Base-by-base conservation (phyloP, 2,329 filamentous ascomycete species). In the Colletotrichum sp. region DNA sequence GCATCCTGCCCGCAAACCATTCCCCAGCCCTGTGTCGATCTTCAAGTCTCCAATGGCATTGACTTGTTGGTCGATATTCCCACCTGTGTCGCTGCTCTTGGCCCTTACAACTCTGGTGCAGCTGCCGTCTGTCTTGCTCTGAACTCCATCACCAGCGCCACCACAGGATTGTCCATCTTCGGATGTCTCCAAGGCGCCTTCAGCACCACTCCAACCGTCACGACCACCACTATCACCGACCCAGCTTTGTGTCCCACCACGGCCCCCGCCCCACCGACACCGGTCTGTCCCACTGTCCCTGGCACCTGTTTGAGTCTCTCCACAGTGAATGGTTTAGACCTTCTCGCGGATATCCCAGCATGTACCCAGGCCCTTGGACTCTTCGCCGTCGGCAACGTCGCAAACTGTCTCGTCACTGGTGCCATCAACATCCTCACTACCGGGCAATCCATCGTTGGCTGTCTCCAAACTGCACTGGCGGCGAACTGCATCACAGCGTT, bases 161-260 rank as follows among this genome's bases (percentile, higher is more conserved):
- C 43, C 1, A 21, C 43, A 13, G 43, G 43, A 21, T 2, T 52
- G 2, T 21, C 43, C 10, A 52, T 52, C n/a, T 52, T 52, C 6
- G 43, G 43, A 52, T 52, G 43, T 52, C 43, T 52, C 43, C 43
- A 52, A 1, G n/a, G 43, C 43, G 43, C 43, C 43, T 52, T 52
- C n/a, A 52, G 43, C n/a, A 52, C 43, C 6, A 13, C 10, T 13
- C 43, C 43, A 21, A 21, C 43, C n/a, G 43, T 52, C n/a, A 52
- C 43, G 0, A 52, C 43, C 10, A 52, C 43, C 0, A 21, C 43
- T 0, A 21, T 52, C n/a, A 52, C 43, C 4, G 43, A 52, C 43
- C 43, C 43, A 7, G 43, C 43, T 13, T 7, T 52, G 0, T 52
- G 43, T 52, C 43, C 43, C 4, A 52, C 43, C 0, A 21, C 43